phyloP scores from a whole-genome alignment of 2,329 filamentous ascomycete species.

The Colletotrichum endophyticum region DNA sequence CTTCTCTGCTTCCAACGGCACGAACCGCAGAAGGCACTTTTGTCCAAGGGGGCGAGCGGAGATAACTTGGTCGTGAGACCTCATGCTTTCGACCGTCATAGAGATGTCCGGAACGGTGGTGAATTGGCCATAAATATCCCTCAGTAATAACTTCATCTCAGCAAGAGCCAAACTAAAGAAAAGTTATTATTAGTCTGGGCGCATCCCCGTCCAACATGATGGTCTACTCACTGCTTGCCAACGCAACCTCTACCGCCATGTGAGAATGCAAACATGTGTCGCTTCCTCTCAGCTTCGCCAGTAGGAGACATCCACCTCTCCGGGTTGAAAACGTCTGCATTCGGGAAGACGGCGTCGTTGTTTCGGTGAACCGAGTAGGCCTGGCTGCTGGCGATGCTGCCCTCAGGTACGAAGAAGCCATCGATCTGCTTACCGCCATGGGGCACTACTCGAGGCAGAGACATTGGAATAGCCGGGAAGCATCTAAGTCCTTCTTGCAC shows the following conservation, averaged over 20 bases:
- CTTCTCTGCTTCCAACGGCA: background rate
- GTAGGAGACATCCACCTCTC: constrained; percentile 81
- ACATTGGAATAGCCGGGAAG: constrained; percentile 70
- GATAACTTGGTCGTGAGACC: constrained; percentile 9
- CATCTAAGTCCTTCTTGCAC: constrained; percentile 66
- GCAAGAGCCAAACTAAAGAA: background rate
- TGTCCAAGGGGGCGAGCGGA: constrained; percentile 5
- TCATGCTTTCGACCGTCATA: constrained; percentile 2
- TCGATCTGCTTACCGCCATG: constrained; percentile 58
- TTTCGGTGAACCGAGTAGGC: constrained; percentile 64
- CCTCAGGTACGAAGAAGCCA: constrained; percentile 55
- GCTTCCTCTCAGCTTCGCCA: constrained; percentile 73
- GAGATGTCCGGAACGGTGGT: background rate
- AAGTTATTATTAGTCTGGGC: background rate
- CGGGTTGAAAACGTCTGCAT: constrained; percentile 78
- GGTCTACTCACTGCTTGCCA: constrained; percentile 65
- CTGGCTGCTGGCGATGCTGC: constrained; percentile 64
- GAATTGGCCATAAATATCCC: background rate
- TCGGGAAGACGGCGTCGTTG: constrained; percentile 72
- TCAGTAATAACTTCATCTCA: constrained; percentile 1
- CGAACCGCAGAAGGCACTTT: background rate
- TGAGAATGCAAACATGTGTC: constrained; percentile 69
- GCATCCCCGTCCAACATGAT: constrained; percentile 28
- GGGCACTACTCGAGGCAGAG: constrained; percentile 63
- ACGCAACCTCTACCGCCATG: constrained; percentile 69